Base-by-base conservation (phyloP, 2,329 filamentous ascomycete species). In the Clonostachys solani region DNA sequence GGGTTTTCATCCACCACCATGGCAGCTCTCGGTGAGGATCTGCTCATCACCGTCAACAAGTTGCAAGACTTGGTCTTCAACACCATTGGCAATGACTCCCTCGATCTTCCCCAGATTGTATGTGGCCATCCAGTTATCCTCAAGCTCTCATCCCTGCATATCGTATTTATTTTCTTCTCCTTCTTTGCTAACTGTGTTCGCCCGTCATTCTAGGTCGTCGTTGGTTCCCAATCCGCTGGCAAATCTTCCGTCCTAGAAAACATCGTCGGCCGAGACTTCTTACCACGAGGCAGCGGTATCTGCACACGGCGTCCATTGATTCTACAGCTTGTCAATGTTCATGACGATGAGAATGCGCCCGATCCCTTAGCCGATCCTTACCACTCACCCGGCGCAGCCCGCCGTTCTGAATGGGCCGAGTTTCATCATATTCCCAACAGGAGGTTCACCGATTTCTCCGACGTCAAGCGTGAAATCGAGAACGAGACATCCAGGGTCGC, bases 161-260 rank as follows among this genome's bases (percentile, higher is more conserved):
- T 33, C 41, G 9, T 7, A 19, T 43, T 44, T 10, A 44, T 35
- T 40, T 42, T 36, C 35, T 13, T 12, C 3, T 13, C 16, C 12
- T 40, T 12, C 19, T 44, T 12, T 18, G 33, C 19, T 45, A 41
- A 47, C 43, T 40, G 37, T 47, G 16, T 48, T 40, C 40, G 36
- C 37, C 29, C 19, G 52, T 46, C 64, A 29, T 38, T 19, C 6
- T 35, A 97, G 92, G 92, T 99, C 54, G 94, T 99, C 51, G 94
- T 99, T 59, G 94, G 94, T 54, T 99, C 94, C 51, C 94, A 99
- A 72, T 97, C 94, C 12, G 95, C 94, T 48, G 94, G 94, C 63
- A 99, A 99, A 75, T 97, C 92, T 15, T 97, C 94, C 8, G 94
- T 99, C 23, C 85, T 99, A 54, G 94, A 99, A 73, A 99, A 99